phyloP scores from a whole-genome alignment of 108 stramenopile genomes.

The Skeletonema grethae region DNA sequence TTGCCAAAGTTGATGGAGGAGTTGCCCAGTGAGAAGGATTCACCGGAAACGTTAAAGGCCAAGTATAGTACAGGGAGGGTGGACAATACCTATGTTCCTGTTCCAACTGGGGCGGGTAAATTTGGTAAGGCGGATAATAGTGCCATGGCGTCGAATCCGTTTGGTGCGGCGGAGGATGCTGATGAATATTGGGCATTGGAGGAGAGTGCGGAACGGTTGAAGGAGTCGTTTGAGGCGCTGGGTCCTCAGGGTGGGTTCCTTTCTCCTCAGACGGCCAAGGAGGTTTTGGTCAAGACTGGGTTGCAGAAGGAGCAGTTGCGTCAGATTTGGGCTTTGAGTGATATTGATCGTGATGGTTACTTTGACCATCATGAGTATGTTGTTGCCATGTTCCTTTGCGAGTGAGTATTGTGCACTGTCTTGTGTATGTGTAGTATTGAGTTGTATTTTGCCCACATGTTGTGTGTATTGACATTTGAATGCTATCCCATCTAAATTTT shows the following conservation, averaged over 20 bases:
- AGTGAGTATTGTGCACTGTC: slow-evolving; percentile 9
- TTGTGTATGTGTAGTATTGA: neutral
- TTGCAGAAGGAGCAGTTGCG: slow-evolving; percentile 85
- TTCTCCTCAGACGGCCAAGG: slow-evolving; percentile 73
- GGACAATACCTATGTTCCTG: slow-evolving; percentile 30
- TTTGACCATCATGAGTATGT: slow-evolving; percentile 93
- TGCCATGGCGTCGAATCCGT: slow-evolving; percentile 67
- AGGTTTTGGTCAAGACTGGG: slow-evolving; percentile 86
- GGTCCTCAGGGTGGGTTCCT: slow-evolving; percentile 87
- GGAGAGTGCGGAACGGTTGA: slow-evolving; percentile 80
- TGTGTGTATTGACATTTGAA: neutral
- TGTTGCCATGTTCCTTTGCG: slow-evolving; percentile 91
- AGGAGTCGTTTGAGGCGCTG: slow-evolving; percentile 67
- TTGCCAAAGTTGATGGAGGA: slow-evolving; percentile 74
- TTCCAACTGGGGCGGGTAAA: slow-evolving; percentile 66
- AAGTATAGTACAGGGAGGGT: slow-evolving; percentile 55
- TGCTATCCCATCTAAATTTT: neutral
- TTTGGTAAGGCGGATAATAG: slow-evolving; percentile 64
- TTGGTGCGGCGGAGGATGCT: slow-evolving; percentile 72
- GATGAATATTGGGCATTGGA: slow-evolving; percentile 88
- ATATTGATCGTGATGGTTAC: slow-evolving; percentile 91
- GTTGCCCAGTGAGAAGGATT: slow-evolving; percentile 84
- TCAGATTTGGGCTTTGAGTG: slow-evolving; percentile 92
- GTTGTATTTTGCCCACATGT: neutral
- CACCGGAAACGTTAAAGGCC: slow-evolving; percentile 74